These are phyloP conservation scores for Hymenotorrendiella dingleyae DNA, from an alignment of 2,329 filamentous ascomycete genomes.

Conservation along the genomic window DNA sequence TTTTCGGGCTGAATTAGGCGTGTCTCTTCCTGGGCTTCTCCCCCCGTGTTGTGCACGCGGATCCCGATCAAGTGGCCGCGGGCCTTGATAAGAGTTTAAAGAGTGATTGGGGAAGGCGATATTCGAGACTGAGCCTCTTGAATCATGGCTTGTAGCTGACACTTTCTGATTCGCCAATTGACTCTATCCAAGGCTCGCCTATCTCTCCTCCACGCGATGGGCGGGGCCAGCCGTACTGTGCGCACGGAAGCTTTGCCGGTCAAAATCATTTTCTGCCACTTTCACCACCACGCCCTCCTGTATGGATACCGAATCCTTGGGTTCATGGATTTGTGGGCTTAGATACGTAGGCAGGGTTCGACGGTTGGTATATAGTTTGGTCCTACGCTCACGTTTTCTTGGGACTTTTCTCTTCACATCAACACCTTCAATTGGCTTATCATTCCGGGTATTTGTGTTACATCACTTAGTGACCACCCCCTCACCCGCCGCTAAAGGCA, in stretches of 20 bases:
- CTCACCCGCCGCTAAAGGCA: not conserved
- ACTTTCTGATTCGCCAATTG: slow-evolving; percentile 1
- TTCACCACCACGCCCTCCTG: not conserved
- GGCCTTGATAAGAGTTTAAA: slow-evolving; percentile 3
- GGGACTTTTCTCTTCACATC: not conserved
- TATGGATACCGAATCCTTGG: no score
- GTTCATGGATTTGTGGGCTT: no score
- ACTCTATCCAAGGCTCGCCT: not conserved
- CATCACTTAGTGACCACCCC: not conserved
- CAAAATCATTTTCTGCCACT: not conserved
- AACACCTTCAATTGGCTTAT: not conserved
- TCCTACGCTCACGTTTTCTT: no score
- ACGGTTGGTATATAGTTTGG: no score
- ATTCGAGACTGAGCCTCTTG: not conserved
- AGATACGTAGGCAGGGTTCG: no score
- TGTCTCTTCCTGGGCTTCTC: no score
- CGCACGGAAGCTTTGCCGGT: no score
- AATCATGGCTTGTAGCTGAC: not conserved
- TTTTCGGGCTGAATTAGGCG: no score
- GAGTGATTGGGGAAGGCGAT: slow-evolving; percentile 1
- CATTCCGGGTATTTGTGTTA: not conserved
- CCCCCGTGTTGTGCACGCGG: not conserved
- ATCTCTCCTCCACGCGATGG: not conserved
- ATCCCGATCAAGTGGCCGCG: slow-evolving; percentile 3
- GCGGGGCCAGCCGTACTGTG: slow-evolving; percentile 6